These are phyloP conservation scores for Fusarium solani-melongenae DNA, from an alignment of 2,329 filamentous ascomycete genomes.

Conservation along the genomic window DNA sequence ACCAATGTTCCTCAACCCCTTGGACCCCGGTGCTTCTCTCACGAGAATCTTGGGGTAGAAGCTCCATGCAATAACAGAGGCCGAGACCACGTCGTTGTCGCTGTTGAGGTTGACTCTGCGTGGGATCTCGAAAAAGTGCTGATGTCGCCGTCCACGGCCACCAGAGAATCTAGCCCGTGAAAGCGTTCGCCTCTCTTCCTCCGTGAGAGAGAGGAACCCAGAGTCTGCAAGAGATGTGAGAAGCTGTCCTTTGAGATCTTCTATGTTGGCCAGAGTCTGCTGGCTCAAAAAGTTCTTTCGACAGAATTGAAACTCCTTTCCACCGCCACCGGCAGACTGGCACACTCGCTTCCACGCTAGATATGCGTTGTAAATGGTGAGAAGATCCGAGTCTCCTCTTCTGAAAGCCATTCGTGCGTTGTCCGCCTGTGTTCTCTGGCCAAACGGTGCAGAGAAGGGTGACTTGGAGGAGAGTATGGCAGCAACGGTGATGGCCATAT, in stretches of 20 bases:
- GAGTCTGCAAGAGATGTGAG: conserved; percentile 87
- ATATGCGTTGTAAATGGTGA: conserved; percentile 96
- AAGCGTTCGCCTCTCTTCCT: conserved; percentile 76
- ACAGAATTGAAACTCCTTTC: conserved; percentile 89
- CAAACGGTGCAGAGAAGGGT: conserved; percentile 88
- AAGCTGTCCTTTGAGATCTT: conserved; percentile 94
- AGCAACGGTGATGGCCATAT: conserved; percentile 90
- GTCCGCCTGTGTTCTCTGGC: conserved; percentile 84
- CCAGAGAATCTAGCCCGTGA: conserved; percentile 72
- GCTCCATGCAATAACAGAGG: conserved; percentile 88
- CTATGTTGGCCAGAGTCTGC: conserved; percentile 91
- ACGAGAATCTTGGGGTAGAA: conserved; percentile 95
- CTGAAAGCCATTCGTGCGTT: conserved; percentile 82
- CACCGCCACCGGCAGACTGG: conserved; percentile 67
- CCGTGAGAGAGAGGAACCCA: conserved; percentile 80
- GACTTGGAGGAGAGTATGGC: conserved; percentile 95
- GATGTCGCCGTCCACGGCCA: conserved; percentile 67
- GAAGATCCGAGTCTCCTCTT: conserved; percentile 87
- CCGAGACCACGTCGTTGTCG: conserved; percentile 81
- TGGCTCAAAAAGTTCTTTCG: conserved; percentile 92
- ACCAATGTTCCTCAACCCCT: conserved; percentile 88
- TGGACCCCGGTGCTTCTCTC: conserved; percentile 74
- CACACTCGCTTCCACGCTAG: conserved; percentile 87
- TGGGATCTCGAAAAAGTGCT: conserved; percentile 85
- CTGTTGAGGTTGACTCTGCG: conserved; percentile 79